A percentile compares a stretch with the other conserved stretches of the same genome.
Conservation (phyloP, 164 flowering plant species). For the Stephania yunnanensis region DNA sequence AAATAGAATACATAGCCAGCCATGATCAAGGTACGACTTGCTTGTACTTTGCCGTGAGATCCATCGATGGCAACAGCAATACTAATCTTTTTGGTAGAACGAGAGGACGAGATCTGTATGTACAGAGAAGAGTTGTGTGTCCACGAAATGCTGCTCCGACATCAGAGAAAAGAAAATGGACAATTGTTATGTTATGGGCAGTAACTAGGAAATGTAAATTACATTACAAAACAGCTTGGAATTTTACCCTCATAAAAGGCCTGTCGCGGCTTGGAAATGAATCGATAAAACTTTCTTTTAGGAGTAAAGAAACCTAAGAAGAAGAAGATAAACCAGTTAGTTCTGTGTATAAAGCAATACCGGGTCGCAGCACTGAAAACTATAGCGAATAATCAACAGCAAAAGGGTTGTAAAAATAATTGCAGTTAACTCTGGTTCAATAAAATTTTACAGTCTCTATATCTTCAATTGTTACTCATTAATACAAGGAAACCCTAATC, state of each 20-base stretch:
- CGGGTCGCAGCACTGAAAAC: not conserved
- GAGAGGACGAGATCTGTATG: slow-evolving; percentile 96
- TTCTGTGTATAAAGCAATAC: not conserved
- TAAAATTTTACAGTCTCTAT: not conserved
- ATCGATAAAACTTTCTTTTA: slow-evolving; percentile 95
- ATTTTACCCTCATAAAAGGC: slow-evolving; percentile 85
- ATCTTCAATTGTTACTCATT: not conserved
- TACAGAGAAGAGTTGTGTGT: slow-evolving; percentile 97
- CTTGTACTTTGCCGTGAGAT: slow-evolving; percentile 5
- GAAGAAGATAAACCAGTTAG: slow-evolving; percentile 8
- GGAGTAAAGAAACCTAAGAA: slow-evolving; percentile 81
- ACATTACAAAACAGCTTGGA: not conserved
- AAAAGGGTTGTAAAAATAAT: not conserved
- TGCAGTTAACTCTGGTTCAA: not conserved
- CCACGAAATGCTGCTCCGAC: slow-evolving; percentile 72
- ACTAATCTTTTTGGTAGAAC: slow-evolving; percentile 81
- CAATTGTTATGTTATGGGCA: slow-evolving; percentile 7
- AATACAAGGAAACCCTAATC: not conserved
- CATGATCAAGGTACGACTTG: slow-evolving; percentile 15
- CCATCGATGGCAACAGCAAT: slow-evolving; percentile 7
- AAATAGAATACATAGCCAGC: slow-evolving; percentile 22
- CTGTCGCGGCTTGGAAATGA: slow-evolving; percentile 82
- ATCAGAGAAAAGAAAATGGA: not conserved
- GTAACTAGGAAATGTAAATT: not conserved
- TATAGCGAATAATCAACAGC: not conserved